These are phyloP conservation scores for Sisymbrium irio DNA, from an alignment of 345 rosid species.

Conservation along the genomic window DNA sequence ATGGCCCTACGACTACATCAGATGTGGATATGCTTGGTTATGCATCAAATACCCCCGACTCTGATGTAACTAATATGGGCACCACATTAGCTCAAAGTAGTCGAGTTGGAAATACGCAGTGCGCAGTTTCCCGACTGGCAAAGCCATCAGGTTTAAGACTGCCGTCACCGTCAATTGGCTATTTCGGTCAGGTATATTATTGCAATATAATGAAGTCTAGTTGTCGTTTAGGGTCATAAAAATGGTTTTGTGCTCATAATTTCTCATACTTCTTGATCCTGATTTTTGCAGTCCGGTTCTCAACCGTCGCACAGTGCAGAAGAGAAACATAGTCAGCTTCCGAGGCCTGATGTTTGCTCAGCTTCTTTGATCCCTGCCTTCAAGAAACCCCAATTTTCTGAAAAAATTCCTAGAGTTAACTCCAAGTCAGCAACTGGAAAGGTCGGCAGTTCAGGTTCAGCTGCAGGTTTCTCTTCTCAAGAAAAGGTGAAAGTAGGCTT, in stretches of 20 bases:
- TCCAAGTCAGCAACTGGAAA: slow-evolving; percentile 28
- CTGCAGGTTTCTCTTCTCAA: slow-evolving; percentile 28
- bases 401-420: slow-evolving; percentile 25
- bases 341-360: slow-evolving; percentile 34
- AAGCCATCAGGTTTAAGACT: slow-evolving; percentile 84
- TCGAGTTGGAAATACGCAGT: slow-evolving; percentile 30
- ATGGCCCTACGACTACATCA: slow-evolving; percentile 34
- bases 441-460: slow-evolving; percentile 13
- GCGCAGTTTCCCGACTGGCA: slow-evolving; percentile 36
- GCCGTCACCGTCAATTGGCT: slow-evolving; percentile 90
- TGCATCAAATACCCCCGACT: slow-evolving; percentile 30
- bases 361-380: slow-evolving; percentile 36
- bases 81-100: slow-evolving; percentile 37
- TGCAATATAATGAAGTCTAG: background rate
- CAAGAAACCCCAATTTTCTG: slow-evolving; percentile 36
- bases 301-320: slow-evolving; percentile 37
- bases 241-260: slow-evolving; percentile 11
- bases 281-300: slow-evolving; percentile 60
- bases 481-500: slow-evolving; percentile 35
- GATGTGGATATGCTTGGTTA: slow-evolving; percentile 35
- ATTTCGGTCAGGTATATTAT: slow-evolving; percentile 66
- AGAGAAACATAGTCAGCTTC: slow-evolving; percentile 41
- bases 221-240: slow-evolving; percentile 2
- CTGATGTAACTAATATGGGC: slow-evolving; percentile 29
- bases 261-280: background rate